Base-by-base conservation (phyloP, 2,329 filamentous ascomycete genomes). In the Venturia asperata region DNA sequence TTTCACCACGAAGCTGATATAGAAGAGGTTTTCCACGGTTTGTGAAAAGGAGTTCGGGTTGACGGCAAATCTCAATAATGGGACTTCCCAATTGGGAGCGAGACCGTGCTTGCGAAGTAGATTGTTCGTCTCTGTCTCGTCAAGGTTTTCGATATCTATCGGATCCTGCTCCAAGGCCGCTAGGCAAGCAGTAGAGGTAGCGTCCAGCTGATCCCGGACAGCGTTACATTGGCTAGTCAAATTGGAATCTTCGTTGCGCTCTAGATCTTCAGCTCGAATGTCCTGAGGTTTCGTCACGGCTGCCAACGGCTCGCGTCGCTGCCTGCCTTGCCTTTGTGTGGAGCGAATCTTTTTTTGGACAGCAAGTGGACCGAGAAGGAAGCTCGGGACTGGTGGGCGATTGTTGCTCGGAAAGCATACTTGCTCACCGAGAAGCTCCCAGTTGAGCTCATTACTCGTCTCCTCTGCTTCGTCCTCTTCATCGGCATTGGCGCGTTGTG, bases 1-100 rank as follows among this genome's bases (percentile, higher is more conserved):
- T 66, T 90, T 86, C 67, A 97, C 91, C 67, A 99, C 78, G 72
- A 99, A 99, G 73, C 91, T 95, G 70, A 96, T 85, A 74, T 97
- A 97, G 76, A 99, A 99, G 71, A 99, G 81, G 71, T 99, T 99
- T 74, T 99, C 94, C 7, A 99, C 87, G 0, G 92, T 96, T 76
- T 99, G 94, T 0, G 91, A 91, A 71, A 97, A 99, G 0, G 91
- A 96, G 47, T 80, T 80, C 0, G 94, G 94, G 70, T 99, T 96
- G 68, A 97, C 84, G 49, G 92, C 90, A 70, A 97, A 97, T 63
- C 89, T 86, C 74, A 97, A 88, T 15, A 97, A 77, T 62, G 90
- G 86, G 3, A 96, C 84, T 19, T 90, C 90, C 1, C 87, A 87
- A 1, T 86, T 67, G 0, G 56, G 86, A 21, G 82, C 21, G 10